Percentiles rank a stretch among this genome's conserved stretches.
Conservation (phyloP, 1,139 yeast species). For the Candida gigantensis region DNA sequence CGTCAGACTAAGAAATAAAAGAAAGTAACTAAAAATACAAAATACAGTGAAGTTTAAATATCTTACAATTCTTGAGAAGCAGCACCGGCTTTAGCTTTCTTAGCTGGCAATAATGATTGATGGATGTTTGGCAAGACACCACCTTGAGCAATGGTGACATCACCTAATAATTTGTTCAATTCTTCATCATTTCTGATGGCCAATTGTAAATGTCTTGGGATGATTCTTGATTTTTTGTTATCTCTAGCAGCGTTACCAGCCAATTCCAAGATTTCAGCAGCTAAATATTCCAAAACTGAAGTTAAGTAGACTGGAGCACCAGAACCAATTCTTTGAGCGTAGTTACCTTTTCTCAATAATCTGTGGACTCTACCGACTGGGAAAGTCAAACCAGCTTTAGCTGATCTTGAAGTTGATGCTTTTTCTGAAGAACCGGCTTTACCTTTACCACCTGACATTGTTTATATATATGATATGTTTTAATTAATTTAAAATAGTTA, state of each 20-base stretch:
- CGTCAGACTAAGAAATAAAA: slow-evolving; percentile 7
- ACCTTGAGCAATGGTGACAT: slow-evolving; percentile 95
- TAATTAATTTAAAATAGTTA: slow-evolving; percentile 2
- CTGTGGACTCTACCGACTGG: slow-evolving; percentile 60
- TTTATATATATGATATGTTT: slow-evolving; percentile 16
- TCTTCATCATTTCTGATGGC: slow-evolving; percentile 59
- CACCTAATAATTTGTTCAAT: slow-evolving; percentile 70
- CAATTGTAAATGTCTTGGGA: slow-evolving; percentile 54
- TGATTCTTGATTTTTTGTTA: slow-evolving; percentile 59
- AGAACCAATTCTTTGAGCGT: slow-evolving; percentile 58
- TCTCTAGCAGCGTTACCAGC: slow-evolving; percentile 61
- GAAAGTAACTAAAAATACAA: slow-evolving; percentile 8
- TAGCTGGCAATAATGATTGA: slow-evolving; percentile 93
- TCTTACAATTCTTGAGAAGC: slow-evolving; percentile 82
- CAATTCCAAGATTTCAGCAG: slow-evolving; percentile 57
- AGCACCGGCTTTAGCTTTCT: slow-evolving; percentile 72
- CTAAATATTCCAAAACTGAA: slow-evolving; percentile 53
- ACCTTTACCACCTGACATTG: slow-evolving; percentile 57
- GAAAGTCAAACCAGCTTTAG: slow-evolving; percentile 56
- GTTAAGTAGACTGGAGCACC: slow-evolving; percentile 59
- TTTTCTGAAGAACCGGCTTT: slow-evolving; percentile 55
- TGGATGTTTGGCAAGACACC: slow-evolving; percentile 98
- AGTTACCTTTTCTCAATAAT: slow-evolving; percentile 56
- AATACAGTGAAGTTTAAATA: slow-evolving; percentile 11
- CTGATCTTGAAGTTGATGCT: slow-evolving; percentile 55